Evolutionary conservation across 768 basidiomycete genomes (phyloP), one percentile per base, ranked within the genome.

Genomic region (Tephrocybe rancida): DNA sequence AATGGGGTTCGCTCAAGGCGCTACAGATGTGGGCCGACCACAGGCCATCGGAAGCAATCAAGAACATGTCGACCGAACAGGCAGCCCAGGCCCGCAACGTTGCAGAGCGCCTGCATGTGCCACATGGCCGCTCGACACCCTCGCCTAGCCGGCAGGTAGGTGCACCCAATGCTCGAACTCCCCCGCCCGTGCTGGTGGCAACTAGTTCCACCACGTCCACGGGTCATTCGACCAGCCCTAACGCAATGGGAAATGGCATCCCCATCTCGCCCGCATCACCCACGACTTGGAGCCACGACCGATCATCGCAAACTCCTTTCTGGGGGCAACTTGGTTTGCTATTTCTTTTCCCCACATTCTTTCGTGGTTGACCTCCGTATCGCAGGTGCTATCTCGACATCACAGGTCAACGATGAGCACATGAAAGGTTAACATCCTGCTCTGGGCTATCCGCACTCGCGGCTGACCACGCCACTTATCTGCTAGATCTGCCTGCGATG

Each of bases 1-100:
- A 99, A 69, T 99, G 97, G 97, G 97, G 97, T 0, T 96, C 93
- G 3, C 98, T 99, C 73, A 94, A 94, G 67, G 91, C 90, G 5
- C 66, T 94, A 52, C 90, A 93, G 66, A 93, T 92, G 89, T 94
- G 90, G 87, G 92, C 91, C 10, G 91, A 92, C 65, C 73, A 87
- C 53, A 77, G 86, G 38, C 86, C 89, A 1, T 84, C 88, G 18
- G 71, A 65, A 1, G 68, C 74, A 30, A 71, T 66, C 11, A 48
- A 54, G 44, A 70, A 63, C 14, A 68, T 79, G 50, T 61, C 72
- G n/a, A 70, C 56, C 29, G 74, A 69, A 29, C 75, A 76, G 55
- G 72, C 69, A 14, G 72, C 66, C 11, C 71, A 76, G 44, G 77
- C 78, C 5, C 69, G 70, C 34, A 72, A 61, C 53, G 70, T 82